Evolutionary conservation across 2,329 filamentous ascomycete species (phyloP), one percentile per base, ranked within the genome.

Genomic region (Pseudogymnoascus sp.): DNA sequence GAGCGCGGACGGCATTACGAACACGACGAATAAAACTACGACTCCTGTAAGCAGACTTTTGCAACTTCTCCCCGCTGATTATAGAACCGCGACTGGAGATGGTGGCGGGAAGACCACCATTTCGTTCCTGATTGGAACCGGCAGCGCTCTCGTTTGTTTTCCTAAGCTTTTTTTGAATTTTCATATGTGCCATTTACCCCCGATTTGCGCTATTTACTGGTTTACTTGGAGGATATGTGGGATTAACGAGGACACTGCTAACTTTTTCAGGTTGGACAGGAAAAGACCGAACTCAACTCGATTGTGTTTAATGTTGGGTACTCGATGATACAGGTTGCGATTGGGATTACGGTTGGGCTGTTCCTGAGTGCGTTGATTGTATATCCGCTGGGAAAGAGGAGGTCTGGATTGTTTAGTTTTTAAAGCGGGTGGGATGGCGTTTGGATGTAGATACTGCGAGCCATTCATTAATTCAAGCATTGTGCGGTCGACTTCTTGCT

Each of bases 1-100:
- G 4, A 80, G 78, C 5, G 84, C 85, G 0, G 78, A 87, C 64
- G 76, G 80, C 60, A 78, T 85, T 48, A 83, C 78, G 5, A 72
- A 72, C 60, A 62, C 64, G 7, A 70, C 68, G 12, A 65, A 63
- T 55, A 33, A 15, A n/a, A 42, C 39, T 25, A 31, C 44, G n/a
- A 55, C n/a, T n/a, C n/a, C 27, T 55, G 44, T 55, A 55, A 55
- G 44, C 44, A 55, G 31, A 55, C 17, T 55, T 31, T 55, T 55
- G 27, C 44, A 55, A n/a, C 44, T 55, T 33, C 27, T 33, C 44
- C 44, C 44, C 27, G 44, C 44, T 31, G 44, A 55, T 55, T 55
- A 55, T 55, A 55, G 8, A 55, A 5, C 44, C n/a, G 12, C 44
- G 9, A 17, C 27, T 55, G 27, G 7, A 33, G 58, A 59, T 25